These are phyloP conservation scores for Gossypium gossypioides DNA, from an alignment of 441 rosid genomes.

Conservation along the genomic window DNA sequence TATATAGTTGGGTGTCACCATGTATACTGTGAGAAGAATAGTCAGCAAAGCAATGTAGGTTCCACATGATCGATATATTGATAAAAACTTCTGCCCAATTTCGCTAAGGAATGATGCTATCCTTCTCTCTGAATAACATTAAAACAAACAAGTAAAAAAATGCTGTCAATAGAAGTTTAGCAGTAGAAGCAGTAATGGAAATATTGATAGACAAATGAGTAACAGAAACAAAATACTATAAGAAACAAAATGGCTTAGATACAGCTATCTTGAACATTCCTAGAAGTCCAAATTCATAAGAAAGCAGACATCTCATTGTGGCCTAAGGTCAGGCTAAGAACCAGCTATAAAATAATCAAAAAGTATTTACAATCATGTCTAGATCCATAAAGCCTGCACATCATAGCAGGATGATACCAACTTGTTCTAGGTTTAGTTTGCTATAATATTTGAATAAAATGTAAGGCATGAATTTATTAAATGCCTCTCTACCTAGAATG, in stretches of 20 bases:
- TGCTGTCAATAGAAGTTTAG: neutral
- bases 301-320: constrained; percentile 8
- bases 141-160: constrained; percentile 16
- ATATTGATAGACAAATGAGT: neutral
- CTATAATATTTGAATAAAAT: neutral
- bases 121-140: constrained; percentile 63
- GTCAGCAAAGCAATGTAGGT: constrained; percentile 92
- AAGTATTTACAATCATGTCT: constrained; percentile 13
- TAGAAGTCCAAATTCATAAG: neutral
- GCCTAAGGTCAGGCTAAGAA: constrained; percentile 13
- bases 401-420: neutral
- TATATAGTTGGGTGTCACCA: constrained; percentile 80
- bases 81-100: constrained; percentile 78
- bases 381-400: constrained; percentile 3
- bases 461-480: constrained; percentile 1
- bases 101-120: constrained; percentile 75
- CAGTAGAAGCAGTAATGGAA: constrained; percentile 12
- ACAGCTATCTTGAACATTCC: neutral
- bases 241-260: constrained; percentile 12
- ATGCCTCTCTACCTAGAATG: neutral
- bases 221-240: neutral
- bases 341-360: constrained; percentile 8
- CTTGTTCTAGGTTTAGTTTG: constrained; percentile 5
- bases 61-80: constrained; percentile 89
- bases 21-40: constrained; percentile 81